Base-by-base conservation (phyloP, 257 asterid species). In the Solanum ossicruentum region DNA sequence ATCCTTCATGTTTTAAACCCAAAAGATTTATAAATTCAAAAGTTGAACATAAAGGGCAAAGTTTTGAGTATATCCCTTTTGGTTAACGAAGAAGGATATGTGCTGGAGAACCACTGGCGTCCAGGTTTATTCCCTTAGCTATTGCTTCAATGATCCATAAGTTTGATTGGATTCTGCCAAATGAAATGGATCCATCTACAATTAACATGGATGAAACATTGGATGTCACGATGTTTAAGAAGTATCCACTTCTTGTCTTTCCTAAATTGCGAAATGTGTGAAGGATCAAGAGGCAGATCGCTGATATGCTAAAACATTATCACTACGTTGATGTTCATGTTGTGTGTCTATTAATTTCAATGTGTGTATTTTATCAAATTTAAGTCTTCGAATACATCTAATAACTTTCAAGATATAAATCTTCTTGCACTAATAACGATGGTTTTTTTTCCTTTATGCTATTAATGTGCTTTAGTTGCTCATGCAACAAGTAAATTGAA, bases 121-220 rank as follows among this genome's bases (percentile, higher is more conserved):
- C 70, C 1, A 69, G 82, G 82, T 79, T 51, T 28, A 28, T 84
- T 39, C 82, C 82, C 3, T 84, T 84, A 41, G 43, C 45, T 41
- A 39, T 84, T 2, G 86, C 86, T 69, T 84, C 86, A 0, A 20
- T 84, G 49, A 57, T 84, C 28, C 86, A 71, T 54, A 47, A 7
- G 17, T 84, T 84, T 10, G 58, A 84, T 8, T 84, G 86, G 86
- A 51, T 72, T 84, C 86, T 84, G 12, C 86, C 86, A 10, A 20
- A 47, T 47, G 86, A 78, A 47, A 55, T 45, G 26, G 21, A 12
- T 12, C 82, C 86, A 1, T 11, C 73, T 70, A 41, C 20, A 10
- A 41, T 84, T 12, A 54, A 84, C 57, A 70, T 84, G 86, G 75
- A 54, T 39, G 86, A 84, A 69, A n/a, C 4, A 4, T 84, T 70